These are phyloP conservation scores for Pyricularia grisea DNA, from an alignment of 2,329 filamentous ascomycete species.

Conservation along the genomic window DNA sequence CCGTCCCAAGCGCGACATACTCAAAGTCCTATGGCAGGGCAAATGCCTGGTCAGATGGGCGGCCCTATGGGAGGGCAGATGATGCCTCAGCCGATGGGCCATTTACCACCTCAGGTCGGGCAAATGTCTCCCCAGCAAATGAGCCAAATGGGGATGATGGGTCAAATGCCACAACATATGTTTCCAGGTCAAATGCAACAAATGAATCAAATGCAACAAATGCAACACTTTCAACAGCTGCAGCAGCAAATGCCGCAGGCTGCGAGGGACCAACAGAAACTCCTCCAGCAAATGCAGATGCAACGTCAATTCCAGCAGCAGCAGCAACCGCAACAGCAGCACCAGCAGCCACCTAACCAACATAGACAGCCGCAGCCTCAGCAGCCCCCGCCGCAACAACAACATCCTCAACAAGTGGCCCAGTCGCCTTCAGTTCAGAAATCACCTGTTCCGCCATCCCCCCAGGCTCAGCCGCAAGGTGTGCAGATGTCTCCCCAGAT, in stretches of 20 bases:
- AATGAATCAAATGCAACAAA: conserved; percentile 25
- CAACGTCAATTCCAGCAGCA: conserved; percentile 63
- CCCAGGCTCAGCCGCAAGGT: conserved; percentile 31
- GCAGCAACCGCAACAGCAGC: conserved; percentile 2
- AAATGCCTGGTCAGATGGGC: conserved; percentile 7
- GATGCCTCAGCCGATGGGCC: conserved; percentile 41
- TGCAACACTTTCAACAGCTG: conserved; percentile 20
- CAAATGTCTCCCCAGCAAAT: conserved; percentile 24
- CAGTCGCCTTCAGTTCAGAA: neutral
- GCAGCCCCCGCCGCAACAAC: neutral
- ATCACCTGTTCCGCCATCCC: neutral
- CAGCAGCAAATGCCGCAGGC: conserved; percentile 30
- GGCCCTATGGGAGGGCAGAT: conserved; percentile 34
- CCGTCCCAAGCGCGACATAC: conserved; percentile 47
- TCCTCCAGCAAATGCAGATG: conserved; percentile 76
- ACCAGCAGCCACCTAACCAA: neutral
- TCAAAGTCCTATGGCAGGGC: conserved; percentile 38
- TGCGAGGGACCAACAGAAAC: conserved; percentile 62
- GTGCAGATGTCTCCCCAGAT: conserved; percentile 25
- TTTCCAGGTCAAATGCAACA: conserved; percentile 21
- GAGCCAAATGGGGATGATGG: conserved; percentile 22
- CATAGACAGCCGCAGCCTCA: neutral
- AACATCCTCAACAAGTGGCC: neutral
- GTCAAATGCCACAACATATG: conserved; percentile 14
- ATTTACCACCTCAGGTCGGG: conserved; percentile 24